Conservation (phyloP, 805 yeast genomes). For the Henningerozyma blattae region DNA sequence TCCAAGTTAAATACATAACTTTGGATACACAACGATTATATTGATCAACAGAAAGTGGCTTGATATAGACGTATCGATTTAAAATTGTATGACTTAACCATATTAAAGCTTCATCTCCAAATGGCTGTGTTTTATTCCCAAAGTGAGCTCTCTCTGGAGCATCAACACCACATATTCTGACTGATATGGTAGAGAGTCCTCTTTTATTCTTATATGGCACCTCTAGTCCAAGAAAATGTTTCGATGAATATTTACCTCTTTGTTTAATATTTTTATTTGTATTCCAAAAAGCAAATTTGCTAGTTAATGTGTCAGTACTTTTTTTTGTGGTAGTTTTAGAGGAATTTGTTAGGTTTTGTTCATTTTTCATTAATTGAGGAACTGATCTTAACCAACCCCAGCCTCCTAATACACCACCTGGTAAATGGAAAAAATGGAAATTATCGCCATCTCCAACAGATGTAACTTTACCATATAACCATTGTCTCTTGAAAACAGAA, state of each 20-base stretch:
- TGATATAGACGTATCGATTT: constrained; percentile 58
- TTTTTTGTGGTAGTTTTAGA: background rate
- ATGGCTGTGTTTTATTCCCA: constrained; percentile 88
- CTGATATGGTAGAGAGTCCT: constrained; percentile 46
- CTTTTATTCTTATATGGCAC: constrained; percentile 20
- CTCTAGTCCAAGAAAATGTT: constrained; percentile 15
- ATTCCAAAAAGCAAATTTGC: too few species aligned
- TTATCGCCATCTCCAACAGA: constrained; percentile 95
- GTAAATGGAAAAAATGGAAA: constrained; percentile 83
- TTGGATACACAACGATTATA: constrained; percentile 81
- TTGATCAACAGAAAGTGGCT: constrained; percentile 77
- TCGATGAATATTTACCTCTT: constrained; percentile 4
- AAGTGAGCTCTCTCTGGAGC: constrained; percentile 95
- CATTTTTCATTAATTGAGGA: constrained; percentile 35
- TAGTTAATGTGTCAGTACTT: background rate
- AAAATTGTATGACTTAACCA: constrained; percentile 63
- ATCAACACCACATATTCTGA: constrained; percentile 85
- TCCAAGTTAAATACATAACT: constrained; percentile 41
- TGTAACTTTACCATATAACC: constrained; percentile 63
- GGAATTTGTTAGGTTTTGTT: background rate
- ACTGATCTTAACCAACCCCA: constrained; percentile 83
- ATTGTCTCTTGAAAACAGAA: constrained; percentile 30
- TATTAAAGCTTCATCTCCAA: constrained; percentile 64
- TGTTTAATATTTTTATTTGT: background rate
- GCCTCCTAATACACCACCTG: constrained; percentile 79